A percentile compares a stretch with the other conserved stretches of the same genome.
phyloP scores from a whole-genome alignment of 768 basidiomycete species.

The Suillus subalutaceus region DNA sequence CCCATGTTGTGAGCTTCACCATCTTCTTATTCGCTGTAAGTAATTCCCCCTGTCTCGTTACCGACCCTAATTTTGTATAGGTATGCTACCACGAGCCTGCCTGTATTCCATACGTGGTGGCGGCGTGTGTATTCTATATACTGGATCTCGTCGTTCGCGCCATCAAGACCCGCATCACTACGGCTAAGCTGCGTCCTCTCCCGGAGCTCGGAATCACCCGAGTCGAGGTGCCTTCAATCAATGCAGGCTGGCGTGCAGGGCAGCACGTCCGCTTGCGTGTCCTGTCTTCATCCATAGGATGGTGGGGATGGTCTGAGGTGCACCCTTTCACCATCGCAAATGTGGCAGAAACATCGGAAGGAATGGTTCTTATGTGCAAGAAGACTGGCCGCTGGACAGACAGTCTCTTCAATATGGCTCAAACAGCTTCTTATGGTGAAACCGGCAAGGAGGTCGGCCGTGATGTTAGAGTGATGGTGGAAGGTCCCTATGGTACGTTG shows the following conservation, averaged over 20 bases:
- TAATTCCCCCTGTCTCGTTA: not conserved
- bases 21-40: conserved; percentile 42
- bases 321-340: conserved; percentile 60
- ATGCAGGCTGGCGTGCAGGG: conserved; percentile 59
- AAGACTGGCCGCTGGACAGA: conserved; percentile 53
- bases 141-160: conserved; percentile 51
- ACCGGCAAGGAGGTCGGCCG: conserved; percentile 18
- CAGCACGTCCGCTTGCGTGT: conserved; percentile 61
- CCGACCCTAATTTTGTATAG: conserved; percentile 18
- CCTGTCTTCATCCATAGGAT: conserved; percentile 42
- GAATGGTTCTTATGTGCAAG: conserved; percentile 55
- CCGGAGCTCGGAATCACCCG: conserved; percentile 49
- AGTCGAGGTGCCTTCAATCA: conserved; percentile 47
- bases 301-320: conserved; percentile 42
- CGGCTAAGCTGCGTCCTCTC: conserved; percentile 48
- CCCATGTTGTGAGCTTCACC: conserved; percentile 47
- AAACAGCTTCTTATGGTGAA: conserved; percentile 31
- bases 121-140: conserved; percentile 42
- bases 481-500: conserved; percentile 52
- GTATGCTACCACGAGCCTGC: conserved; percentile 25
- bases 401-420: conserved; percentile 43
- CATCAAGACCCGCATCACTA: conserved; percentile 46
- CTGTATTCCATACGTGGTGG: conserved; percentile 44
- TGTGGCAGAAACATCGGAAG: conserved; percentile 42
- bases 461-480: conserved; percentile 40